phyloP scores from a whole-genome alignment of 768 basidiomycete genomes.

The Naganishia antarctica region DNA sequence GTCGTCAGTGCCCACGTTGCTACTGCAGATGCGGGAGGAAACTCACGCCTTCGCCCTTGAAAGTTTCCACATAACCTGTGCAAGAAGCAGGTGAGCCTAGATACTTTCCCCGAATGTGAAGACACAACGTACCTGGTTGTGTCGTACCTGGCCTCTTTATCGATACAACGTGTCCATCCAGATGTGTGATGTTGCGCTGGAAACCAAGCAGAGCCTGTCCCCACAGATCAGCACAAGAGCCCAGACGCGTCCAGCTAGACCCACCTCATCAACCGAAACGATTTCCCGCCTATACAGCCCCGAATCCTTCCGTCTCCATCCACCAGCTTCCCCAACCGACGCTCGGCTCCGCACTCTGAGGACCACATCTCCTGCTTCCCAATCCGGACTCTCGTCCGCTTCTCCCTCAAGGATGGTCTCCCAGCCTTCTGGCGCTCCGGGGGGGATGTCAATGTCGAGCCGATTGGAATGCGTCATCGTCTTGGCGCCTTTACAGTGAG shows the following conservation, averaged over 20 bases:
- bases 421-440: conserved; percentile 87
- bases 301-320: conserved; percentile 82
- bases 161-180: conserved; percentile 76
- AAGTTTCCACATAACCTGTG: conserved; percentile 60
- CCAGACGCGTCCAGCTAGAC: conserved; percentile 33
- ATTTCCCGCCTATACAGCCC: conserved; percentile 89
- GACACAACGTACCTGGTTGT: conserved; percentile 65
- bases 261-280: conserved; percentile 83
- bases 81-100: background rate
- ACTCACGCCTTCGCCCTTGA: conserved; percentile 82
- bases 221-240: conserved; percentile 22
- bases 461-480: conserved; percentile 71
- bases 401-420: conserved; percentile 94
- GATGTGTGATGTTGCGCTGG: conserved; percentile 78
- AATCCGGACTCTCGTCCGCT: conserved; percentile 90
- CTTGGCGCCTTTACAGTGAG: conserved; percentile 76
- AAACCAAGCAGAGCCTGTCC: conserved; percentile 91
- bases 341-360: conserved; percentile 74
- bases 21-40: conserved; percentile 38
- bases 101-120: background rate
- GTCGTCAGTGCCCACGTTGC: conserved; percentile 23
- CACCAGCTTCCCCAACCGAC: conserved; percentile 57
- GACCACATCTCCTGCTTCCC: conserved; percentile 90
- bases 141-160: conserved; percentile 74
- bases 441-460: conserved; percentile 79